phyloP scores from a whole-genome alignment of 176 grass and related monocot species.

The Microstegium vimineum region DNA sequence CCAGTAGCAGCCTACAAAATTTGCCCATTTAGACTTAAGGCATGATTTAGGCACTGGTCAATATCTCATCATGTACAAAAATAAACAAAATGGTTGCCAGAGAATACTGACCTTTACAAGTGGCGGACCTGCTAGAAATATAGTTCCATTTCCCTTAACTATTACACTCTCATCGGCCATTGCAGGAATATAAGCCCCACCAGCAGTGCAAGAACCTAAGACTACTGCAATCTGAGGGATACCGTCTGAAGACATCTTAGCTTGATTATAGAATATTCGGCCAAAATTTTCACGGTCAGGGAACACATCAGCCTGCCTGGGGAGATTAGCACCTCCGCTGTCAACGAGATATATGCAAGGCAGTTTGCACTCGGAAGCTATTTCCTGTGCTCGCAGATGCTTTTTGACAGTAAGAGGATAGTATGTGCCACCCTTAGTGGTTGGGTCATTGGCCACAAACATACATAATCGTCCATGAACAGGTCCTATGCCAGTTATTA shows the following conservation, averaged over 20 bases:
- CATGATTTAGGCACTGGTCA: slow-evolving; percentile 5
- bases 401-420: slow-evolving; percentile 97
- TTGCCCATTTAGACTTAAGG: slow-evolving; percentile 30
- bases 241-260: slow-evolving; percentile 85
- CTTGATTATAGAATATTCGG: slow-evolving; percentile 98
- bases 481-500: slow-evolving; percentile 93
- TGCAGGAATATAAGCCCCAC: slow-evolving; percentile 94
- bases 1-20: slow-evolving; percentile 92
- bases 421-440: slow-evolving; percentile 90
- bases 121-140: slow-evolving; percentile 94
- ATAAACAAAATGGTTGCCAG: slow-evolving; percentile 4
- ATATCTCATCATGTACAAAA: slow-evolving; percentile 2
- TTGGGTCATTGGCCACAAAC: slow-evolving; percentile 97
- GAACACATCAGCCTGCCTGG: slow-evolving; percentile 93
- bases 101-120: slow-evolving; percentile 86
- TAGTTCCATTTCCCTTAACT: slow-evolving; percentile 92
- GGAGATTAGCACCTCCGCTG: slow-evolving; percentile 94
- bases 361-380: slow-evolving; percentile 83
- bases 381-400: slow-evolving; percentile 89
- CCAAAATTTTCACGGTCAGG: slow-evolving; percentile 98
- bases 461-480: slow-evolving; percentile 87
- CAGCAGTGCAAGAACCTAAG: slow-evolving; percentile 97
- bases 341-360: slow-evolving; percentile 97
- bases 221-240: slow-evolving; percentile 95
- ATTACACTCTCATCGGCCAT: slow-evolving; percentile 99